A percentile compares a stretch with the other conserved stretches of the same genome.
These are phyloP conservation scores for Lentinus tigrinus DNA, from an alignment of 768 basidiomycete species.

Conservation along the genomic window DNA sequence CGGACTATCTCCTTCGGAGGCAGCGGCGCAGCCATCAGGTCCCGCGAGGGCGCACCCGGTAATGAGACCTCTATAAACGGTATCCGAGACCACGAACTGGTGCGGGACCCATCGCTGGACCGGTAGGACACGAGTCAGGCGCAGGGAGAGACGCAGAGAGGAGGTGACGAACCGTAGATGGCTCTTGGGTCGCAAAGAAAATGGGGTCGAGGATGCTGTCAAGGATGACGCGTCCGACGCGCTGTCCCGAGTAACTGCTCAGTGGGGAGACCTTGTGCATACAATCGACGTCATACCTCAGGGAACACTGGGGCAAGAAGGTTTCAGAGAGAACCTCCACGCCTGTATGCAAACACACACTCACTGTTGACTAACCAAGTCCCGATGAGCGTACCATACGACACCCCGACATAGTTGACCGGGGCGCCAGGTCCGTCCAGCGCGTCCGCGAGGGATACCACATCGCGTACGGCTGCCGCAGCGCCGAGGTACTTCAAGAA, in stretches of 20 bases:
- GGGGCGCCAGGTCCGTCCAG: conserved; percentile 11
- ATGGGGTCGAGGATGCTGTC: conserved; percentile 11
- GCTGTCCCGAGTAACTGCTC: background rate
- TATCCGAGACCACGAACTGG: background rate
- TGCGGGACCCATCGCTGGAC: background rate
- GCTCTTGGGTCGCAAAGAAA: background rate
- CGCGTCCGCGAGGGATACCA: conserved; percentile 13
- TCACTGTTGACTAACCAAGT: conserved; percentile 13
- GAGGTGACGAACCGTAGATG: background rate
- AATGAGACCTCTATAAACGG: conserved; percentile 3
- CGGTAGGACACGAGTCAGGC: background rate
- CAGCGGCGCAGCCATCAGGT: conserved; percentile 1
- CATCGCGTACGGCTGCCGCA: conserved; percentile 3
- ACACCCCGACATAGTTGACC: conserved; percentile 9
- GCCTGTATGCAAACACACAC: background rate
- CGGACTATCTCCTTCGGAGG: background rate
- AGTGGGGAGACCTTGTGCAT: too few relatives aligned
- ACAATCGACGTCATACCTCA: background rate
- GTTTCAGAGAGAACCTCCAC: background rate
- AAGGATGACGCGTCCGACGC: conserved; percentile 10
- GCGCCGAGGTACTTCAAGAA: conserved; percentile 5
- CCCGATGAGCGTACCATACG: conserved; percentile 10
- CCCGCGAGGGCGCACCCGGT: conserved; percentile 14
- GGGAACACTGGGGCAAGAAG: conserved; percentile 5
- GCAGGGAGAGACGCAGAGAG: background rate